Percentiles rank a stretch among this genome's conserved stretches.
These are phyloP conservation scores for Coniophora puteana DNA, from an alignment of 1,284 basidiomycete species.

Conservation along the genomic window DNA sequence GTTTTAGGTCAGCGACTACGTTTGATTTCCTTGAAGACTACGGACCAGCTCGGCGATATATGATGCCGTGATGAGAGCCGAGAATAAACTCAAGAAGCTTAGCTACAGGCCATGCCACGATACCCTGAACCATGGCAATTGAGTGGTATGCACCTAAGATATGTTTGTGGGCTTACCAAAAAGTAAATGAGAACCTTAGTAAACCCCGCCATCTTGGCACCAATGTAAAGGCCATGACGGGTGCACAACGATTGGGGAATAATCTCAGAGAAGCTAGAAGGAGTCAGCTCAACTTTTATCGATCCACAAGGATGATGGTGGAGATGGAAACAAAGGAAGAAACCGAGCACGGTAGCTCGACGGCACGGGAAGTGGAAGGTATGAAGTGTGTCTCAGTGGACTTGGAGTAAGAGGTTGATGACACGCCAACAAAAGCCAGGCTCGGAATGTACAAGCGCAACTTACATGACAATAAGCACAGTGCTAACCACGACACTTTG, in stretches of 20 bases:
- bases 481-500: constrained; percentile 83
- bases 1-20: neutral
- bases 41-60: constrained; percentile 44
- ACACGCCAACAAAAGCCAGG: neutral
- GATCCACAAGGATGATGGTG: constrained; percentile 7
- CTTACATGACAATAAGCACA: constrained; percentile 82
- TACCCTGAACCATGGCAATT: constrained; percentile 39
- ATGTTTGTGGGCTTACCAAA: constrained; percentile 43
- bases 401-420: neutral
- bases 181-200: constrained; percentile 69
- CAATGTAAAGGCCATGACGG: constrained; percentile 87
- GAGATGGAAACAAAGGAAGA: constrained; percentile 2
- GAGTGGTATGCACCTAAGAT: too few relatives aligned
- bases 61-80: constrained; percentile 61
- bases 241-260: constrained; percentile 92
- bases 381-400: constrained; percentile 26
- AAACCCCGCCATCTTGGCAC: constrained; percentile 85
- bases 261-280: constrained; percentile 77
- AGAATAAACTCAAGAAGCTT: constrained; percentile 63
- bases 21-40: neutral
- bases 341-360: neutral
- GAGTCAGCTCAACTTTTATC: too few relatives aligned
- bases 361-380: constrained; percentile 13
- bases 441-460: constrained; percentile 13
- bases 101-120: constrained; percentile 81